Base-by-base conservation (phyloP, 805 yeast species). In the Wickerhamiella brachini region DNA sequence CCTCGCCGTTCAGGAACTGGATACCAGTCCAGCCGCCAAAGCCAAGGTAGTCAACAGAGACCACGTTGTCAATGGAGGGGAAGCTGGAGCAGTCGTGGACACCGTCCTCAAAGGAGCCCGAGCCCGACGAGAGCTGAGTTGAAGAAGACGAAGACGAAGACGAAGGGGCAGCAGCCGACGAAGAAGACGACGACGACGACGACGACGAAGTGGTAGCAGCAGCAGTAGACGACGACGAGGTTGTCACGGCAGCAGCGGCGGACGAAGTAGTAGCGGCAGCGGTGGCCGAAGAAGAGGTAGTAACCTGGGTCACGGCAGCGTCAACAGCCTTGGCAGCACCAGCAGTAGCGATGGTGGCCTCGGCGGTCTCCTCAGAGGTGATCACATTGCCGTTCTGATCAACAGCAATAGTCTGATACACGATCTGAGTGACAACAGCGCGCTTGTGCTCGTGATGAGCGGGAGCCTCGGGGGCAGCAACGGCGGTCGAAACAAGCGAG, bases 11-110 rank as follows among this genome's bases (percentile, higher is more conserved):
- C 64, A 66, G 61, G 58, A 59, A 65, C 71, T 80, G 78, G 64
- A 86, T 74, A 62, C 90, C 87, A 50, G 94, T 76, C 79, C 79
- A 83, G 60, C 95, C 95, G 57, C 93, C 95, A 57, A 79, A 78
- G 41, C 82, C 85, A 48, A 81, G 74, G 74, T 75, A 74, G 71
- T 81, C 82, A 45, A 85, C 71, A 29, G 85, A 68, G 62, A 87
- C 72, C 54, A 87, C 95, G 75, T 95, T 95, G 63, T 84, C 76
- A 55, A 93, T 94, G 48, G 78, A 64, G 65, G 90, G 94, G 77
- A 87, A 83, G 51, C 71, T 66, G 53, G 74, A 66, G 74, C 95
- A 87, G 54, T 73, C 67, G 62, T 79, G 63, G 42, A 68, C 72
- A 65, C 95, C 95, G 64, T 87, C 95, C 63, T 71, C 68, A 69